Evolutionary conservation across 768 basidiomycete species (phyloP).

Genomic region (Auricularia heimuer): DNA sequence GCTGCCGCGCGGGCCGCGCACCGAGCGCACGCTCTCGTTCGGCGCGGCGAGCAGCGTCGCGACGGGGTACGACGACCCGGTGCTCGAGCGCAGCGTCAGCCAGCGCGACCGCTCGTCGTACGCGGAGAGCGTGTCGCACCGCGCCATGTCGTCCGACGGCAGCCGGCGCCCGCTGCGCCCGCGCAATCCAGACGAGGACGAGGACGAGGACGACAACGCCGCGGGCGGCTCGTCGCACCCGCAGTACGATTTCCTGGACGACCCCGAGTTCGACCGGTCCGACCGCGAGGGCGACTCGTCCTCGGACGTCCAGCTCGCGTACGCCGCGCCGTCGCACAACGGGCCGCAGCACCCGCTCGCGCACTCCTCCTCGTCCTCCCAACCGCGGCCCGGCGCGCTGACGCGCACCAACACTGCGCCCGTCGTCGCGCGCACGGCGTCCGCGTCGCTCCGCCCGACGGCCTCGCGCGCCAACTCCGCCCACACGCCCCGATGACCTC

Average conservation of each 20-base stretch:
- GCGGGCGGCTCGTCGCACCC: not conserved
- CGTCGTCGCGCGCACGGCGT: not conserved
- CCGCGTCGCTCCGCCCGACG: no score
- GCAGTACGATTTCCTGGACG: constrained; percentile 1
- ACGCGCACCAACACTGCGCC: not conserved
- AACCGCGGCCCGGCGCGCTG: not conserved
- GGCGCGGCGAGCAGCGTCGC: not conserved
- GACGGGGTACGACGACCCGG: not conserved
- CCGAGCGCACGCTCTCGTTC: constrained; percentile 1
- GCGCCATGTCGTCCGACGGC: not conserved
- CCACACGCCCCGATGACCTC: no score
- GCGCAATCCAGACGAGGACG: not conserved
- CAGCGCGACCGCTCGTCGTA: not conserved
- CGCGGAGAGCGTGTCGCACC: not conserved
- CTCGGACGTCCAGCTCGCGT: constrained; percentile 1
- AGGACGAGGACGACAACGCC: not conserved
- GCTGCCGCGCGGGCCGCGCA: not conserved
- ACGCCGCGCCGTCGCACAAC: not conserved
- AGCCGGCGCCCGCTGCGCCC: not conserved
- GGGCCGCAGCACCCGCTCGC: not conserved
- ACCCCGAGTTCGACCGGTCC: not conserved
- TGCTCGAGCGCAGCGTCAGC: not conserved
- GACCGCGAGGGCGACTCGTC: not conserved
- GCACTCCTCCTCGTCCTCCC: not conserved
- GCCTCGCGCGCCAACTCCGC: no score